A percentile compares a stretch with the other conserved stretches of the same genome.
phyloP scores from a whole-genome alignment of 148 eudicot genomes.

The Chenopodium formosanum region DNA sequence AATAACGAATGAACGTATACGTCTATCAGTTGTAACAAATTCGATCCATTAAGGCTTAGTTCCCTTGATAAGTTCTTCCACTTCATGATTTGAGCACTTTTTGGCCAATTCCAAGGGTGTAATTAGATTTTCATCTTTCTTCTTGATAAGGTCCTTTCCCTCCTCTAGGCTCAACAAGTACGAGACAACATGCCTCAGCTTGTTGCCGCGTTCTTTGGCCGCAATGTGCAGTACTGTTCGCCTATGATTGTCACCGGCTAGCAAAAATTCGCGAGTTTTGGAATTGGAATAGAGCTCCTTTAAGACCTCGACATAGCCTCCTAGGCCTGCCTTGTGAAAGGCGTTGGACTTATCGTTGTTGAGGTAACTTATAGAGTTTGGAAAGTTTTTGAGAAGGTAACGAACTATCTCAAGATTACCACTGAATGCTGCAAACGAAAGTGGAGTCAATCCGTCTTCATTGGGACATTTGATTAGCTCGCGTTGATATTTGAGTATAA shows the following conservation, averaged over 20 bases:
- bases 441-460: conserved; percentile 1
- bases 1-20: too few relatives aligned
- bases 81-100: neutral
- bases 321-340: neutral
- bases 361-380: neutral
- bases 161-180: conserved; percentile 15
- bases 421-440: neutral
- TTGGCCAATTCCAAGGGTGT: conserved; percentile 15
- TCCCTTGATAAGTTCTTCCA: too few relatives aligned
- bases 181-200: conserved; percentile 9
- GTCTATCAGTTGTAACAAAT: neutral
- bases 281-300: neutral
- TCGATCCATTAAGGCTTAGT: neutral
- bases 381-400: neutral
- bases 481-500: neutral
- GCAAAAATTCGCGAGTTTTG: neutral
- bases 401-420: neutral
- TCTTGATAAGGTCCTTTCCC: neutral
- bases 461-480: neutral
- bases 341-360: neutral
- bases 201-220: conserved; percentile 6
- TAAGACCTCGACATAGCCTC: conserved; percentile 14
- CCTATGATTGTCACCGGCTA: neutral
- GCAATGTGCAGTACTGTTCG: conserved; percentile 18
- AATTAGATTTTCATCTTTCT: conserved; percentile 3